Conservation (phyloP, 1,139 yeast genomes). For the Torulaspora globosa region DNA sequence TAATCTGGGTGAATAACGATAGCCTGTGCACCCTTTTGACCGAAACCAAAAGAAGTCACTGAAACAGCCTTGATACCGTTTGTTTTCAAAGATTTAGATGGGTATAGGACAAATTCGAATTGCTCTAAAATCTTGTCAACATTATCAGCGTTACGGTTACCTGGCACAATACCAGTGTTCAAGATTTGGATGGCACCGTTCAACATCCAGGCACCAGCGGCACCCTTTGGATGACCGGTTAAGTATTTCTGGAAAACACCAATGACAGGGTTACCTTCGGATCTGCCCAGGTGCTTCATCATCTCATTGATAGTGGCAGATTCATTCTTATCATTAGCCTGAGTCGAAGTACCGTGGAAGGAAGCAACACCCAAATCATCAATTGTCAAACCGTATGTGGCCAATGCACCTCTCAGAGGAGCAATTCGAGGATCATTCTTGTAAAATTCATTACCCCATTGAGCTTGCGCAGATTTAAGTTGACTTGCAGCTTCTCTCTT, state of each 20-base stretch:
- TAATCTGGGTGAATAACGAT: slow-evolving; percentile 89
- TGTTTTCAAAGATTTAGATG: slow-evolving; percentile 88
- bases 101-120: slow-evolving; percentile 85
- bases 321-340: slow-evolving; percentile 98
- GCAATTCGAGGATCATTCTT: slow-evolving; percentile 89
- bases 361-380: slow-evolving; percentile 97
- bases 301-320: slow-evolving; percentile 83
- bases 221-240: slow-evolving; percentile 99
- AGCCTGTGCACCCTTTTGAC: slow-evolving; percentile 99
- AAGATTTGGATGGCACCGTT: slow-evolving; percentile 95
- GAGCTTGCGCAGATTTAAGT: slow-evolving; percentile 81
- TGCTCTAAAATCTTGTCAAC: slow-evolving; percentile 78
- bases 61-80: slow-evolving; percentile 98
- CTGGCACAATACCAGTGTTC: slow-evolving; percentile 93
- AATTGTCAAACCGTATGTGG: slow-evolving; percentile 84
- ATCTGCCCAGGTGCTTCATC: slow-evolving; percentile 94
- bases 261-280: slow-evolving; percentile 94
- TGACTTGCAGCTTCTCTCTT: slow-evolving; percentile 82
- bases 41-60: slow-evolving; percentile 96
- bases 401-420: slow-evolving; percentile 95
- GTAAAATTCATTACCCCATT: slow-evolving; percentile 96
- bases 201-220: slow-evolving; percentile 99
- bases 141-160: slow-evolving; percentile 98
- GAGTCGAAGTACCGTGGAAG: slow-evolving; percentile 99
- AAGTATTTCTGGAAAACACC: slow-evolving; percentile 98